Evolutionary conservation across 1,284 basidiomycete species (phyloP).

Genomic region (Schizophyllum amplum): DNA sequence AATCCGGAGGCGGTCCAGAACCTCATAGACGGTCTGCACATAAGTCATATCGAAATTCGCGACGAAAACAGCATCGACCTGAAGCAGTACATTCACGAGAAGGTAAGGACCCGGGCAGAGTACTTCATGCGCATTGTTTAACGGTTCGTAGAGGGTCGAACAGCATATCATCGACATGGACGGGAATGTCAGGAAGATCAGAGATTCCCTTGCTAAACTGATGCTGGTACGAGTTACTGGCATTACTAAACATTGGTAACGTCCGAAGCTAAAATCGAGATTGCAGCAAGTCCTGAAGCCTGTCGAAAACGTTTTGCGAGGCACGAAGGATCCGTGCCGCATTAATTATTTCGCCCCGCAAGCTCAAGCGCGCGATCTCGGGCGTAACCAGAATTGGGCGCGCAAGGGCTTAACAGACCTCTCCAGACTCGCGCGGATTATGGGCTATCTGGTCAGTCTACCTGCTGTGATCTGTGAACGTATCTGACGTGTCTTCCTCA

Average conservation of each 20-base stretch:
- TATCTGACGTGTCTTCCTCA: too few species aligned
- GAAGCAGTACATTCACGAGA: conserved; percentile 81
- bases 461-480: too few species aligned
- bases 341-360: conserved; percentile 52
- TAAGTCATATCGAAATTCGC: conserved; percentile 92
- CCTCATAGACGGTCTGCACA: conserved; percentile 94
- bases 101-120: conserved; percentile 40
- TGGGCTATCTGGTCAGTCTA: conserved; percentile 71
- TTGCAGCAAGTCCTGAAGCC: conserved; percentile 32
- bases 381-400: conserved; percentile 34
- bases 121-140: neutral
- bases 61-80: conserved; percentile 90
- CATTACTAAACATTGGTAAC: conserved; percentile 4
- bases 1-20: conserved; percentile 82
- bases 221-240: conserved; percentile 57
- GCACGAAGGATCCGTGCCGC: conserved; percentile 30
- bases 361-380: conserved; percentile 27
- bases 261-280: conserved; percentile 5
- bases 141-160: conserved; percentile 42
- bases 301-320: conserved; percentile 24
- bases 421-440: conserved; percentile 58
- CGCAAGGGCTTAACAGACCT: conserved; percentile 36
- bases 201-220: conserved; percentile 49
- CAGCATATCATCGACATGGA: conserved; percentile 70
- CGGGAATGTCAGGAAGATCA: conserved; percentile 46